phyloP scores from a whole-genome alignment of 495 filamentous ascomycete genomes.

The Hamigera avellanea region DNA sequence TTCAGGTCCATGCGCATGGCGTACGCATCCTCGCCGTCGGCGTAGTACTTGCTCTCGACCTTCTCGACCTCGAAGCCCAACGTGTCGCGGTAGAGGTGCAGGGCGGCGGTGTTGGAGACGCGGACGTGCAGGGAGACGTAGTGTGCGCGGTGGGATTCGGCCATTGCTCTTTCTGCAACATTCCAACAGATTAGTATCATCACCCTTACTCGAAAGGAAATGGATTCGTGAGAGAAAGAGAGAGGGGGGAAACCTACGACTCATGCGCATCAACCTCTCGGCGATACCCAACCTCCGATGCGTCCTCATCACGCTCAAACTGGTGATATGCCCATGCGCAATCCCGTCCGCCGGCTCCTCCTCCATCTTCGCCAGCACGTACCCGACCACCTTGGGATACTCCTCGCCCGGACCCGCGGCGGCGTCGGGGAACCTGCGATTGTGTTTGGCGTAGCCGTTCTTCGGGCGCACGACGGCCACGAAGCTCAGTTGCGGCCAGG shows the following conservation, averaged over 20 bases:
- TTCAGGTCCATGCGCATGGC: slow-evolving; percentile 81
- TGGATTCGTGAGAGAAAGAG: slow-evolving; percentile 1
- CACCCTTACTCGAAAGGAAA: slow-evolving; percentile 1
- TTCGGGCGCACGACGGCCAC: slow-evolving; percentile 86
- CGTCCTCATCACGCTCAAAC: slow-evolving; percentile 90
- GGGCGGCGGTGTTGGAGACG: slow-evolving; percentile 79
- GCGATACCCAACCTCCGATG: slow-evolving; percentile 84
- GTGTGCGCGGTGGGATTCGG: slow-evolving; percentile 78
- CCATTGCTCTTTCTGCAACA: slow-evolving; percentile 89
- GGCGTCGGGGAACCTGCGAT: slow-evolving; percentile 3
- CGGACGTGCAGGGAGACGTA: slow-evolving; percentile 96
- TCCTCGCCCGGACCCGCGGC: slow-evolving; percentile 45
- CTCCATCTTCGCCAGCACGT: slow-evolving; percentile 99
- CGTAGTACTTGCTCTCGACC: slow-evolving; percentile 90
- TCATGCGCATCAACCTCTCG: slow-evolving; percentile 93
- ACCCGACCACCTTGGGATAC: slow-evolving; percentile 96
- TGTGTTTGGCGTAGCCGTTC: slow-evolving; percentile 33
- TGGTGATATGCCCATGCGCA: slow-evolving; percentile 93
- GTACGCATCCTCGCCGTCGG: slow-evolving; percentile 93
- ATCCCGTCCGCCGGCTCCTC: slow-evolving; percentile 88
- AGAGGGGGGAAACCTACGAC: slow-evolving; percentile 50
- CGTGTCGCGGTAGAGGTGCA: slow-evolving; percentile 86
- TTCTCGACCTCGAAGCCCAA: slow-evolving; percentile 86
- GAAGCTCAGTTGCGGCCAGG: slow-evolving; percentile 93
- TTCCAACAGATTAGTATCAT: no score